phyloP scores from a whole-genome alignment of 768 basidiomycete species.

The Pilatotrama ljubarskyi region DNA sequence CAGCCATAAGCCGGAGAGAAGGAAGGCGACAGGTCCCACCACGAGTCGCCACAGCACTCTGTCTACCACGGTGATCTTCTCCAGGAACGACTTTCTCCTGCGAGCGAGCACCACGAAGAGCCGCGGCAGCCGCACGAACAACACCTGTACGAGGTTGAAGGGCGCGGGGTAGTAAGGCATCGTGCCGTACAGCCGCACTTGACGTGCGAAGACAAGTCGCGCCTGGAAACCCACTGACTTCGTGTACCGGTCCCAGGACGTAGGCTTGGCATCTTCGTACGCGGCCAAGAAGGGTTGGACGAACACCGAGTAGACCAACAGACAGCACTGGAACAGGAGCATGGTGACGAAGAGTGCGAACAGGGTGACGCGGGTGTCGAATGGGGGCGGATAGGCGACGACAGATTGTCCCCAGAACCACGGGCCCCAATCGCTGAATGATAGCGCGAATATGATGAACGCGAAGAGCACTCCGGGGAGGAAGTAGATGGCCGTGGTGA shows the following conservation, averaged over 20 bases:
- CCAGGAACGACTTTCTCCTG: conserved; percentile 20
- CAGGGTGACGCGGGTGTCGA: conserved; percentile 48
- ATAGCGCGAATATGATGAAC: conserved; percentile 46
- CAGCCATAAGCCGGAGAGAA: conserved; percentile 32
- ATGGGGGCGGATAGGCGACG: conserved; percentile 39
- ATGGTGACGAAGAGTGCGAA: conserved; percentile 39
- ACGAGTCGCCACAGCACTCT: conserved; percentile 42
- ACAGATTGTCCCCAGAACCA: conserved; percentile 8
- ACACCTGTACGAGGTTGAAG: conserved; percentile 44
- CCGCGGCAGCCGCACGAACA: conserved; percentile 22
- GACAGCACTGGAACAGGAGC: conserved; percentile 36
- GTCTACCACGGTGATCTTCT: conserved; percentile 28
- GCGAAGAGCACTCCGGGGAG: conserved; percentile 48
- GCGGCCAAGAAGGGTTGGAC: conserved; percentile 27
- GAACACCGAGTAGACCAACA: conserved; percentile 37
- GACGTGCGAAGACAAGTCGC: conserved; percentile 40
- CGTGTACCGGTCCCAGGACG: conserved; percentile 53
- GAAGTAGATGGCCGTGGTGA: conserved; percentile 48
- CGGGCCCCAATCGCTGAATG: conserved; percentile 43
- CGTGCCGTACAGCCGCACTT: conserved; percentile 35
- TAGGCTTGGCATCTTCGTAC: not conserved
- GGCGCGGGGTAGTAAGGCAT: conserved; percentile 51
- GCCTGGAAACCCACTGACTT: conserved; percentile 43
- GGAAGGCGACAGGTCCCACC: conserved; percentile 41
- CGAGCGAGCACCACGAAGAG: conserved; percentile 8